Percentiles rank a stretch among this genome's conserved stretches.
Conservation (phyloP, 805 yeast genomes). For the Candida germanica region DNA sequence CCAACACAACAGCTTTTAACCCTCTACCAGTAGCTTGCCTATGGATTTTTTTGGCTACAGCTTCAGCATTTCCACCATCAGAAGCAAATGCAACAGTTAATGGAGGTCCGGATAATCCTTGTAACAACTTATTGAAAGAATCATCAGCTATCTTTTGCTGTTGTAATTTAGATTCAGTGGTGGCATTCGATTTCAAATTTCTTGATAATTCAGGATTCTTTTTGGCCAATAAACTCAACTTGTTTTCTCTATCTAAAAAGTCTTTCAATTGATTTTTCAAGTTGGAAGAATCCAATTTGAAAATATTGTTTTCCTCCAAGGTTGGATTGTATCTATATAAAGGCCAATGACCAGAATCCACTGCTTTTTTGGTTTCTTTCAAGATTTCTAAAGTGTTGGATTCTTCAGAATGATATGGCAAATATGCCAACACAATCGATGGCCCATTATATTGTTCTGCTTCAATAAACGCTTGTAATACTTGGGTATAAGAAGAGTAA, state of each 20-base stretch:
- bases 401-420: conserved; percentile 68
- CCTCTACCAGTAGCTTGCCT: conserved; percentile 81
- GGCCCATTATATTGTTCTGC: conserved; percentile 92
- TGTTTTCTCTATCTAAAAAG: conserved; percentile 88
- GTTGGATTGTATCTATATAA: conserved; percentile 80
- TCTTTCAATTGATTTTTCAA: conserved; percentile 72
- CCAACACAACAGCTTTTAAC: conserved; percentile 58
- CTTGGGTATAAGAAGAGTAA: conserved; percentile 90
- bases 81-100: conserved; percentile 82
- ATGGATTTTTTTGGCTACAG: conserved; percentile 72
- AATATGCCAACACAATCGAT: conserved; percentile 83
- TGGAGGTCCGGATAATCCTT: conserved; percentile 91
- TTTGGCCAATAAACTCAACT: conserved; percentile 68
- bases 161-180: conserved; percentile 51
- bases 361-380: conserved; percentile 84
- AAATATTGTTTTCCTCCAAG: conserved; percentile 50
- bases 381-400: conserved; percentile 71
- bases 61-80: conserved; percentile 87
- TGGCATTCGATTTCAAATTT: conserved; percentile 62
- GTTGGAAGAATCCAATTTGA: conserved; percentile 81
- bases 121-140: conserved; percentile 73
- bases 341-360: conserved; percentile 96
- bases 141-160: conserved; percentile 69
- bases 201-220: conserved; percentile 75
- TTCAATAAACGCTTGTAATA: conserved; percentile 81